Percentiles rank a stretch among this genome's conserved stretches.
phyloP scores from a whole-genome alignment of 164 flowering plant species.

The Euptelea pleiosperma region DNA sequence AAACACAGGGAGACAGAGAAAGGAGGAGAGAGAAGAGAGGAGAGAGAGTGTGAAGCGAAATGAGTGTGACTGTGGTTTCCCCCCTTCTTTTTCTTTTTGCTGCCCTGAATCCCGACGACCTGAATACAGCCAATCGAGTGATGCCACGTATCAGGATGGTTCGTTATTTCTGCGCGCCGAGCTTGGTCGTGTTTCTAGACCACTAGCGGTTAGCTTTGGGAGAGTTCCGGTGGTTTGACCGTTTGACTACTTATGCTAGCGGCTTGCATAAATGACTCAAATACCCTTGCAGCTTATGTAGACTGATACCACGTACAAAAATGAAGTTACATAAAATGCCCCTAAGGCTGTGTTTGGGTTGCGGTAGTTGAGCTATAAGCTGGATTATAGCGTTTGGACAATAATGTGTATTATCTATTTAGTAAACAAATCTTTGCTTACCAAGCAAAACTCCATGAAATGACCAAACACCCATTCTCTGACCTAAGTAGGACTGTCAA shows the following conservation, averaged over 20 bases:
- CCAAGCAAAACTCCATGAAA: too few relatives aligned
- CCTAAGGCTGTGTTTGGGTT: too few relatives aligned
- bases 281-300: background rate
- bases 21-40: slow-evolving; percentile 20
- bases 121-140: slow-evolving; percentile 27
- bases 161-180: slow-evolving; percentile 4
- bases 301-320: background rate
- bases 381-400: too few relatives aligned
- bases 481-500: too few relatives aligned
- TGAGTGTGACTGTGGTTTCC: slow-evolving; percentile 21
- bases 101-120: slow-evolving; percentile 72
- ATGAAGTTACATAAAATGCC: background rate
- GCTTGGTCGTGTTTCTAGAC: background rate
- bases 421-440: too few relatives aligned
- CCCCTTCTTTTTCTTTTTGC: slow-evolving; percentile 26
- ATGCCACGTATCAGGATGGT: slow-evolving; percentile 54
- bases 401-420: too few relatives aligned
- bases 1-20: slow-evolving; percentile 38
- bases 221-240: slow-evolving; percentile 3
- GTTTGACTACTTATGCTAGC: background rate
- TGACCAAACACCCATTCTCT: too few relatives aligned
- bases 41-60: slow-evolving; percentile 32
- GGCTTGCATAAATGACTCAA: background rate
- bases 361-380: too few relatives aligned
- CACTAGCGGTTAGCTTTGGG: slow-evolving; percentile 6